Evolutionary conservation across 2,329 filamentous ascomycete genomes (phyloP).

Genomic region (Aspergillus hortae): DNA sequence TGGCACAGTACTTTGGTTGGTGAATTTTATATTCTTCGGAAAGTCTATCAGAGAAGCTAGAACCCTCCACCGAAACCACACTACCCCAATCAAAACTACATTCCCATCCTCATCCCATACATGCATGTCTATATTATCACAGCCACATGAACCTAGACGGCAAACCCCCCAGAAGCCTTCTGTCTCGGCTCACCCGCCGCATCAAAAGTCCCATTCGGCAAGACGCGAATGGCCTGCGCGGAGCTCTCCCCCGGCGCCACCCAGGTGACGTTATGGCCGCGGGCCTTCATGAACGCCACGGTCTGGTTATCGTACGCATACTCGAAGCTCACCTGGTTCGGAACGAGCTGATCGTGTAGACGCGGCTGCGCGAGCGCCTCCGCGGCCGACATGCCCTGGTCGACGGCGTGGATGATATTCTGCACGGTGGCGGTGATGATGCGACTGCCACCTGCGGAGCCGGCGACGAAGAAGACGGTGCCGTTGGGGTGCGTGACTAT

Average conservation of each 20-base stretch:
- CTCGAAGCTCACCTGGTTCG: conserved; percentile 67
- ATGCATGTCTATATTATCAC: no score
- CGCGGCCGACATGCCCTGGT: conserved; percentile 57
- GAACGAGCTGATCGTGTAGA: conserved; percentile 78
- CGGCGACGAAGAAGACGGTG: conserved; percentile 64
- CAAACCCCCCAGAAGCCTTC: conserved; percentile 64
- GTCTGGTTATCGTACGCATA: conserved; percentile 63
- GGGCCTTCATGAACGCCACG: conserved; percentile 57
- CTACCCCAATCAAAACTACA: no score
- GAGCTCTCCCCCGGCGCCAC: conserved; percentile 61
- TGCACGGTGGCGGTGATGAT: conserved; percentile 80
- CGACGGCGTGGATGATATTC: conserved; percentile 68
- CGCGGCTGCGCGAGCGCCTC: conserved; percentile 65
- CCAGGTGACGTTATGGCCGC: conserved; percentile 71
- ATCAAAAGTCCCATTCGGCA: conserved; percentile 68
- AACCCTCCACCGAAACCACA: background rate
- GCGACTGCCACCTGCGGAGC: conserved; percentile 74
- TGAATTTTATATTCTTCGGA: no score
- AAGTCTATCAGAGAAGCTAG: no score
- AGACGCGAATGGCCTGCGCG: conserved; percentile 65
- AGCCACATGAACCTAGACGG: conserved; percentile 33
- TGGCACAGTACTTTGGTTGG: no score
- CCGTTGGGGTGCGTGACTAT: conserved; percentile 68
- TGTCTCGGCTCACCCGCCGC: conserved; percentile 75
- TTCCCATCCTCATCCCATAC: background rate